These are phyloP conservation scores for Pestalotiopsis fici DNA, from an alignment of 2,329 filamentous ascomycete species.

Conservation along the genomic window DNA sequence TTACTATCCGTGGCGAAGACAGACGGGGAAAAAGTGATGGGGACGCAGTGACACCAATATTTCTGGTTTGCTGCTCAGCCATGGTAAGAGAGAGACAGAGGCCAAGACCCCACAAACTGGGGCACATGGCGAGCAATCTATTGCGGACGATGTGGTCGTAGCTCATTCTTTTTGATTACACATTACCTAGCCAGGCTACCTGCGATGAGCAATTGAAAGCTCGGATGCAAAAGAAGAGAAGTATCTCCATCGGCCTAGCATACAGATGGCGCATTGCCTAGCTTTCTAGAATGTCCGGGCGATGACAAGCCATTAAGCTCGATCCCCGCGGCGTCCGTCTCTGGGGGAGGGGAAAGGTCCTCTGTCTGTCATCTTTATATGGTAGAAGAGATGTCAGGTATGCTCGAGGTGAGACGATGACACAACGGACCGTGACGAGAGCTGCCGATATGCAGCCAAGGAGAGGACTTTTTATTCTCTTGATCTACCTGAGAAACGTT, in stretches of 20 bases:
- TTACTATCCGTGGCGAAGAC: background rate
- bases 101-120: background rate
- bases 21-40: background rate
- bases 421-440: background rate
- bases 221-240: background rate
- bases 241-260: background rate
- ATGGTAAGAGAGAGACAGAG: background rate
- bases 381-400: background rate
- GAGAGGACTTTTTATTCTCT: background rate
- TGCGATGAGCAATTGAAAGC: background rate
- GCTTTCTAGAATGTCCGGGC: background rate
- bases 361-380: background rate
- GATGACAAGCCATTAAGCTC: background rate
- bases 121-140: conserved; percentile 3
- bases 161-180: background rate
- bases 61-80: background rate
- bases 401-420: background rate
- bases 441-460: background rate
- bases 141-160: background rate
- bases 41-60: background rate
- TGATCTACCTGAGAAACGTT: conserved; percentile 3
- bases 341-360: background rate
- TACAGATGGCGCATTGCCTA: background rate
- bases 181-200: background rate
- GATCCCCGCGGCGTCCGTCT: background rate